Evolutionary conservation across 2,329 filamentous ascomycete genomes (phyloP).

Genomic region (Fusarium domesticum): DNA sequence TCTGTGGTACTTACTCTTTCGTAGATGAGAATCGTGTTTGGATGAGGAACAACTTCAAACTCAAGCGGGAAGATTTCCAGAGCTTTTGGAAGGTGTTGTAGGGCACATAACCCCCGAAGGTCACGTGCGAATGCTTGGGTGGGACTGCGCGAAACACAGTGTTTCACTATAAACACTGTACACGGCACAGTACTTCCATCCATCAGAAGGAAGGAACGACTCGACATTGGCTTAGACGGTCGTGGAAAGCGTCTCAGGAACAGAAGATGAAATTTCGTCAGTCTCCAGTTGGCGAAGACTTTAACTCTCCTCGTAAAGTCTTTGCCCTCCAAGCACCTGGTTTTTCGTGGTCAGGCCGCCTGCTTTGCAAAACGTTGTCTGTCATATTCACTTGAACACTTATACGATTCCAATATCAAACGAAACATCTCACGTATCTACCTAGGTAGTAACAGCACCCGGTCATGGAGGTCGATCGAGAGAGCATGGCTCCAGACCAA

Average conservation of each 20-base stretch:
- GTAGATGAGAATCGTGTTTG: constrained; percentile 46
- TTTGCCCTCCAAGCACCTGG: too few relatives aligned
- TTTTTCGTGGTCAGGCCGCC: too few relatives aligned
- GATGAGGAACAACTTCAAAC: constrained; percentile 39
- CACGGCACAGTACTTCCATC: background rate
- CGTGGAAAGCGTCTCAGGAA: too few relatives aligned
- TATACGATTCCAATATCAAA: constrained; percentile 13
- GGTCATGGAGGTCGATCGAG: too few relatives aligned
- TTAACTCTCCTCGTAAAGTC: too few relatives aligned
- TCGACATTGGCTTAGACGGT: background rate
- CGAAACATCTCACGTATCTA: background rate
- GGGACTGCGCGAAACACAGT: constrained; percentile 5
- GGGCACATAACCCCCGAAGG: constrained; percentile 36
- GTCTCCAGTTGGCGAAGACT: too few relatives aligned
- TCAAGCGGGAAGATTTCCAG: constrained; percentile 29
- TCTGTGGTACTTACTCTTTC: constrained; percentile 39
- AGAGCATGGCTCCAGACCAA: background rate
- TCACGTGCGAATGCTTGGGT: constrained; percentile 31
- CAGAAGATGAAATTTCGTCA: too few relatives aligned
- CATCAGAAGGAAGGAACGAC: constrained; percentile 9
- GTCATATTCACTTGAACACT: constrained; percentile 17
- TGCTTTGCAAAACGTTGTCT: too few relatives aligned
- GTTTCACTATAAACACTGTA: background rate
- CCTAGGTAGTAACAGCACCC: too few relatives aligned
- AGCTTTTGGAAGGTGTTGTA: constrained; percentile 34